phyloP scores from a whole-genome alignment of 106 monocot genomes.

The Dioscorea zingiberensis region DNA sequence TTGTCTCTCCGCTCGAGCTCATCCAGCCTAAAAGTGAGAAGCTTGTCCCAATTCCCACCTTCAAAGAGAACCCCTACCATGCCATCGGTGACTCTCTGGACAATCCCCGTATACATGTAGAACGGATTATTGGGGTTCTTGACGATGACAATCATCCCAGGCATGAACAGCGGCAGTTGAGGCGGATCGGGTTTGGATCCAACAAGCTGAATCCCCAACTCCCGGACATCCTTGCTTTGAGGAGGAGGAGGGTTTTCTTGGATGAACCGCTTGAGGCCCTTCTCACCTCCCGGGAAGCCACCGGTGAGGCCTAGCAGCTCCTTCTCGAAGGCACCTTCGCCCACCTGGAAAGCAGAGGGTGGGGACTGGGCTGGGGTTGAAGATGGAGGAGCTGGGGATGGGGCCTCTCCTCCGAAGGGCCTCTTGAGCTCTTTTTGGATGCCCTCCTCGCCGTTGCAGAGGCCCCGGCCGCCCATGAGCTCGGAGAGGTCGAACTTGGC shows the following conservation, averaged over 20 bases:
- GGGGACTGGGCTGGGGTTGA: neutral
- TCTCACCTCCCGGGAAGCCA: conserved; percentile 95
- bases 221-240: neutral
- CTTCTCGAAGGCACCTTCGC: conserved; percentile 65
- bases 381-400: neutral
- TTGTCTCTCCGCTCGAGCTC: conserved; percentile 93
- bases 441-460: conserved; percentile 78
- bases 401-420: neutral
- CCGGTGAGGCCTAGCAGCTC: conserved; percentile 90
- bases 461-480: conserved; percentile 77
- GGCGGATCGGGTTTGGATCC: conserved; percentile 44
- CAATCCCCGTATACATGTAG: conserved; percentile 79
- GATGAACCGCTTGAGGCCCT: conserved; percentile 61
- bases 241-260: conserved; percentile 68
- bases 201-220: neutral
- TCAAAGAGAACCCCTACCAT: conserved; percentile 85
- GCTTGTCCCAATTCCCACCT: conserved; percentile 88
- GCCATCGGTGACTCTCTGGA: conserved; percentile 93
- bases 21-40: conserved; percentile 57
- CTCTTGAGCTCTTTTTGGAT: conserved; percentile 53
- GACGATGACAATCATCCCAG: conserved; percentile 91
- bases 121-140: conserved; percentile 71
- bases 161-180: conserved; percentile 80
- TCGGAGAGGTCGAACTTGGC: conserved; percentile 64
- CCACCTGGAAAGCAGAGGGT: neutral